Conservation (phyloP, 2,329 filamentous ascomycete genomes). For the Periglandula ipomoeae region DNA sequence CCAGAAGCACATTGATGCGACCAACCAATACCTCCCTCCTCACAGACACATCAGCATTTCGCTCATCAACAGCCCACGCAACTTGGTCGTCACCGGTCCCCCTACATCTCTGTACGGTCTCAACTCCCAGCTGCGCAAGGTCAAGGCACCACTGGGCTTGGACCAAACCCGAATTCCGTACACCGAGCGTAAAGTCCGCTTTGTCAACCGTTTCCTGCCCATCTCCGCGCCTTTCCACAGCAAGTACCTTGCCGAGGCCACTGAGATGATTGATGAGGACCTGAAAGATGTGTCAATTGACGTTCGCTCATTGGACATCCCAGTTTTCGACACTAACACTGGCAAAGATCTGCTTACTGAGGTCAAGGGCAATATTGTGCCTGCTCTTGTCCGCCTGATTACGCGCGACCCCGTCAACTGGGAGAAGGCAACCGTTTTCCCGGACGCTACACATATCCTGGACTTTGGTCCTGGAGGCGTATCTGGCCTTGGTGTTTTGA, state of each 20-base stretch:
- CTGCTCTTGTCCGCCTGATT: constrained; percentile 81
- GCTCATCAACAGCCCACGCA: constrained; percentile 90
- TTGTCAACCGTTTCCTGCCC: constrained; percentile 92
- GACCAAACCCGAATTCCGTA: constrained; percentile 92
- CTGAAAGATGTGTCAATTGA: constrained; percentile 74
- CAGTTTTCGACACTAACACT: constrained; percentile 84
- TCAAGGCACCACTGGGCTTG: constrained; percentile 93
- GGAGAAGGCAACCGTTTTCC: constrained; percentile 90
- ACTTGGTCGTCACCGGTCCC: constrained; percentile 92
- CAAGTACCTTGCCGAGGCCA: constrained; percentile 78
- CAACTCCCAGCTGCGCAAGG: constrained; percentile 88
- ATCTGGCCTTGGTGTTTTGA: constrained; percentile 89
- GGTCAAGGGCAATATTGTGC: constrained; percentile 70
- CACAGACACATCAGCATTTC: constrained; percentile 94
- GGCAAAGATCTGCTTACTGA: constrained; percentile 72
- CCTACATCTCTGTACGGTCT: constrained; percentile 94
- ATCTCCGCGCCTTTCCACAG: constrained; percentile 99
- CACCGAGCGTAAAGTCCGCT: constrained; percentile 92
- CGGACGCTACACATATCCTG: constrained; percentile 82
- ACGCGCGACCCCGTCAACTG: constrained; percentile 91
- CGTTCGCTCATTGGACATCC: constrained; percentile 63
- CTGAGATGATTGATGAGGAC: constrained; percentile 75
- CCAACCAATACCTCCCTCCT: constrained; percentile 88
- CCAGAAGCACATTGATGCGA: constrained; percentile 92
- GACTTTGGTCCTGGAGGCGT: constrained; percentile 97